Evolutionary conservation across 176 grass and related monocot species (phyloP), one percentile per base, ranked within the genome.

Genomic region (Pontederia paniculata): DNA sequence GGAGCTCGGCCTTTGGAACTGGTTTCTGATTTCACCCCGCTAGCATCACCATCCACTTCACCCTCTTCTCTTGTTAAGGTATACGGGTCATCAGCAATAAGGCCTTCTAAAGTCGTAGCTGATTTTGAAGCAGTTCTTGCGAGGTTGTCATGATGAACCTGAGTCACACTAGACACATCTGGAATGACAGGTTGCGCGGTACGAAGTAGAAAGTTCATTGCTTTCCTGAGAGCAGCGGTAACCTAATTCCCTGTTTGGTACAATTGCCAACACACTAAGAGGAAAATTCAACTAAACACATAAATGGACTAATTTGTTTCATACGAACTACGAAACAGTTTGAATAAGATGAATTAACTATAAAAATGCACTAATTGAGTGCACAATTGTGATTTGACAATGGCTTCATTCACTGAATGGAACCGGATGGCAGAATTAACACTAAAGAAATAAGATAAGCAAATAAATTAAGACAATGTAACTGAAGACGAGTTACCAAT

Each of bases 131-230:
- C 23, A 23, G 60, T 12, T n/a, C 21, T 22, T 9, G n/a, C 9
- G 54, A 52, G 61, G 31, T 25, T 76, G 17, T 48, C 42, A 11
- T 43, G 69, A 51, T 72, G 73, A 48, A 63, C 50, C 57, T 89
- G 77, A 22, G 63, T 50, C 31, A 78, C 57, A 50, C 52, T 73
- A 12, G 70, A 71, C 44, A 63, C 53, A 54, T 76, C 81, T 0
- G 78, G 51, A 15, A 21, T 23, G 11, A 57, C 70, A 31, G 81
- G 71, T 68, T 84, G 86, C 11, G 67, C 41, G 16, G 71, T 68
- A 23, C 86, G 81, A 52, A 84, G 73, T 56, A 89, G 78, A 79
- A 89, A 85, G 76, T 85, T 89, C 86, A 89, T 89, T 0, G 68
- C 41, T 22, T 41, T 42, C 37, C 15, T 67, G 53, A 54, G 9